Evolutionary conservation across 2,329 filamentous ascomycete species (phyloP), one percentile per base, ranked within the genome.

Genomic region (Volutella citrinella): DNA sequence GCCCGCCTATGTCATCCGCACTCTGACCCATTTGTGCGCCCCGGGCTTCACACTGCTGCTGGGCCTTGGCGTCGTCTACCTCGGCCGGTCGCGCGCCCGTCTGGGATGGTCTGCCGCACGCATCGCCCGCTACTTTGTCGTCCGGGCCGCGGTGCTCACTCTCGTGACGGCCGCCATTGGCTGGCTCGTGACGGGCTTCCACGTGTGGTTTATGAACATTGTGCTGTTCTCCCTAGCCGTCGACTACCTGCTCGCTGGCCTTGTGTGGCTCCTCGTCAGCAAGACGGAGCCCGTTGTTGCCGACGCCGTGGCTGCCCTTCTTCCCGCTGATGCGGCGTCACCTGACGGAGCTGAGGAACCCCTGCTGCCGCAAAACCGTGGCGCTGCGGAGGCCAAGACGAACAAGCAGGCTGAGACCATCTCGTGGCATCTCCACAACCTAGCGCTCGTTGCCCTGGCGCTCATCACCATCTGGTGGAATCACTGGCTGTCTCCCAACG

Each of bases 11-110:
- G 27, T 55, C n/a, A 49, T 66, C 16, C 64, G 68, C 7, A 61
- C 61, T 0, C 48, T 70, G 5, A 66, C 66, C 0, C 68, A 71
- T 15, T 56, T 70, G 7, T 71, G 68, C 50, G 68, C 61, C 3
- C 55, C 68, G 0, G 68, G 68, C 7, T 70, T 71, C 40, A 64
- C 62, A 0, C 64, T 71, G 22, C 49, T 71, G n/a, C 52, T 71
- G 5, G 68, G 68, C 16, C 60, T 69, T 46, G 68, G 68, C 7
- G 53, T 69, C 9, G 67, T 63, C 1, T 70, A 68, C 40, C 64
- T 71, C 10, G 60, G 65, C 5, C 54, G 57, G n/a, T 68, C 68
- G 17, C 60, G 68, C 5, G 48, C 52, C 11, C 52, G 46, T 11
- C 51, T 68, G 3, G 65, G 64, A 1, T 71, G 68, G 68, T 50